These are phyloP conservation scores for Phialophora tarda DNA, from an alignment of 2,329 filamentous ascomycete genomes.

Conservation along the genomic window DNA sequence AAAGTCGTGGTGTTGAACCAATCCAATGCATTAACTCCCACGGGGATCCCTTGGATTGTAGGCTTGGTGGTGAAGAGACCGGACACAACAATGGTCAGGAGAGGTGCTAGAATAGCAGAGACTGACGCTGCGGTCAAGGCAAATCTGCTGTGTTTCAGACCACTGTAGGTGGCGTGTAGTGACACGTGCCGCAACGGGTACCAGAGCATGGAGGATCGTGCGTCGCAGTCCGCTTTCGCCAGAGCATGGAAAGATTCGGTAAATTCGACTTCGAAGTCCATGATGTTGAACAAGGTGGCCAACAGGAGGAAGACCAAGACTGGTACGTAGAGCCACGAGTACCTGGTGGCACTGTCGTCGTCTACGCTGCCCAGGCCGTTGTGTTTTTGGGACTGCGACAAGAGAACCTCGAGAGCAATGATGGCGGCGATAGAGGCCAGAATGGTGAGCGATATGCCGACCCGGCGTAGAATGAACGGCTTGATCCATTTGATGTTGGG, in stretches of 20 bases:
- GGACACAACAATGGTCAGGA: slow-evolving; percentile 40
- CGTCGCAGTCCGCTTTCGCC: slow-evolving; percentile 25
- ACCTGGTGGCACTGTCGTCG: slow-evolving; percentile 25
- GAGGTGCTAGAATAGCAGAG: slow-evolving; percentile 37
- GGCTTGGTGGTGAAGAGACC: slow-evolving; percentile 40
- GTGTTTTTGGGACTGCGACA: slow-evolving; percentile 28
- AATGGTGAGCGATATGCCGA: slow-evolving; percentile 28
- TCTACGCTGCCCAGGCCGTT: slow-evolving; percentile 29
- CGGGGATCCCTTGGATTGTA: slow-evolving; percentile 24
- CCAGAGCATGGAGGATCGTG: slow-evolving; percentile 31
- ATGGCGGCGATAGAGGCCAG: slow-evolving; percentile 27
- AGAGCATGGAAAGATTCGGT: slow-evolving; percentile 32
- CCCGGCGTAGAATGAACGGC: slow-evolving; percentile 31
- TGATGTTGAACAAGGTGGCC: slow-evolving; percentile 34
- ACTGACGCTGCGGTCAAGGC: slow-evolving; percentile 35
- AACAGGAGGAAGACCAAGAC: slow-evolving; percentile 33
- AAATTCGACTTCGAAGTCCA: slow-evolving; percentile 34
- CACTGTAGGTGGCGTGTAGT: slow-evolving; percentile 27
- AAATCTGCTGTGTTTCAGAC: slow-evolving; percentile 29
- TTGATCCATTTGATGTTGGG: slow-evolving; percentile 26
- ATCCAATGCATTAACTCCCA: slow-evolving; percentile 39
- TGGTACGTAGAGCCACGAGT: slow-evolving; percentile 40
- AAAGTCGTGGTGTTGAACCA: slow-evolving; percentile 33
- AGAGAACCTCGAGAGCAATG: slow-evolving; percentile 27
- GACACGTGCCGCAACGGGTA: slow-evolving; percentile 29